phyloP scores from a whole-genome alignment of 495 filamentous ascomycete species.

The Pseudoneurospora amorphoporcata region DNA sequence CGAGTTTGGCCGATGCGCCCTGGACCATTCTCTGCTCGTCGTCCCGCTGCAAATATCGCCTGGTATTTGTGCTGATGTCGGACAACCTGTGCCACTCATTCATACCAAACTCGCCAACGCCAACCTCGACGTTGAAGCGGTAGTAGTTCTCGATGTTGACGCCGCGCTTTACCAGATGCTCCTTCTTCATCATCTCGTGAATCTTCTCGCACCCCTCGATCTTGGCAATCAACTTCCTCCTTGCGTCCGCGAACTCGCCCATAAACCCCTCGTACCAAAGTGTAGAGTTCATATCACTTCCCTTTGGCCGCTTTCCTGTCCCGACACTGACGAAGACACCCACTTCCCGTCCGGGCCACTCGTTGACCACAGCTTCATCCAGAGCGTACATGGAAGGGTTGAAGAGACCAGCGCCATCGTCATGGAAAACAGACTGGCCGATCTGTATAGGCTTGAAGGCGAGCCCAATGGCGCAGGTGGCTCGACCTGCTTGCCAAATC shows the following conservation, averaged over 20 bases:
- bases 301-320: constrained; percentile 76
- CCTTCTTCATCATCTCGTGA: constrained; percentile 70
- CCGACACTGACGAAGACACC: constrained; percentile 86
- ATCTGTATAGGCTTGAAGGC: constrained; percentile 96
- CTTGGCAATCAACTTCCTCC: constrained; percentile 70
- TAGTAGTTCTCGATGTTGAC: constrained; percentile 90
- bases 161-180: constrained; percentile 63
- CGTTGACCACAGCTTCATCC: constrained; percentile 82
- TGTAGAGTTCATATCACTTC: constrained; percentile 54
- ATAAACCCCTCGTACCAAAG: constrained; percentile 93
- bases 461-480: constrained; percentile 82
- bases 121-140: constrained; percentile 93
- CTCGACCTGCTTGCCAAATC: constrained; percentile 92
- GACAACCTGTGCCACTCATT: constrained; percentile 92
- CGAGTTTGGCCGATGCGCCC: constrained; percentile 69
- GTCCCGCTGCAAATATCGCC: constrained; percentile 64
- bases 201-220: constrained; percentile 93
- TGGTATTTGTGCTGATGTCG: constrained; percentile 87
- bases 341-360: constrained; percentile 88
- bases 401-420: constrained; percentile 85
- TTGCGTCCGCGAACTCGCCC: constrained; percentile 84
- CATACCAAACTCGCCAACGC: constrained; percentile 96
- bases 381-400: constrained; percentile 80
- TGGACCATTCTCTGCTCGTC: constrained; percentile 67
- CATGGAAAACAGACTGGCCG: constrained; percentile 85